These are phyloP conservation scores for Pulicaria dysenterica DNA, from an alignment of 129 eudicot species.

Conservation along the genomic window DNA sequence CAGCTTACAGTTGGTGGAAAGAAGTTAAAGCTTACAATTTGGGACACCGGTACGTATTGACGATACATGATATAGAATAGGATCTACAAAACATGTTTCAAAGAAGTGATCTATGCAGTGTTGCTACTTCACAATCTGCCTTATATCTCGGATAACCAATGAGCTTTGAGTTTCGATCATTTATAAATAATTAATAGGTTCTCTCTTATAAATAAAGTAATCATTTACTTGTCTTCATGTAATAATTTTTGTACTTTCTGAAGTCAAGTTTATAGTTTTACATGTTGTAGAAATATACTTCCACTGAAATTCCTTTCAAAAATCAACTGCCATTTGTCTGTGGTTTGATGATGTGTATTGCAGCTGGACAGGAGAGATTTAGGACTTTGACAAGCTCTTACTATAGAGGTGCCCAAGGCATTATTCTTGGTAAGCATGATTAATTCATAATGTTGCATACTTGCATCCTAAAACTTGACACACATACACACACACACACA, in stretches of 20 bases:
- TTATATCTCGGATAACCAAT: too few species aligned
- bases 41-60: constrained; percentile 67
- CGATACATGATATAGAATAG: neutral
- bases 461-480: neutral
- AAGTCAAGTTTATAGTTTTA: neutral
- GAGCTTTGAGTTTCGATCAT: too few species aligned
- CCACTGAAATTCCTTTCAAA: neutral
- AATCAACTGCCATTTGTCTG: neutral
- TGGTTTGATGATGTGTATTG: constrained; percentile 23
- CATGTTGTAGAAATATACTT: neutral
- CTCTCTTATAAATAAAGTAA: neutral
- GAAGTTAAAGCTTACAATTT: constrained; percentile 71
- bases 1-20: constrained; percentile 62
- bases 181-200: too few species aligned
- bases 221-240: neutral
- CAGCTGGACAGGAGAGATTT: constrained; percentile 93
- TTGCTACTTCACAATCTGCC: neutral
- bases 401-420: constrained; percentile 85
- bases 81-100: neutral
- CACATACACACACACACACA: too few species aligned
- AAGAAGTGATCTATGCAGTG: neutral
- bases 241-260: neutral
- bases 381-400: constrained; percentile 87
- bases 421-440: constrained; percentile 56
- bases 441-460: neutral